Base-by-base conservation (phyloP, 768 basidiomycete species). In the Naganishia friedmannii region DNA sequence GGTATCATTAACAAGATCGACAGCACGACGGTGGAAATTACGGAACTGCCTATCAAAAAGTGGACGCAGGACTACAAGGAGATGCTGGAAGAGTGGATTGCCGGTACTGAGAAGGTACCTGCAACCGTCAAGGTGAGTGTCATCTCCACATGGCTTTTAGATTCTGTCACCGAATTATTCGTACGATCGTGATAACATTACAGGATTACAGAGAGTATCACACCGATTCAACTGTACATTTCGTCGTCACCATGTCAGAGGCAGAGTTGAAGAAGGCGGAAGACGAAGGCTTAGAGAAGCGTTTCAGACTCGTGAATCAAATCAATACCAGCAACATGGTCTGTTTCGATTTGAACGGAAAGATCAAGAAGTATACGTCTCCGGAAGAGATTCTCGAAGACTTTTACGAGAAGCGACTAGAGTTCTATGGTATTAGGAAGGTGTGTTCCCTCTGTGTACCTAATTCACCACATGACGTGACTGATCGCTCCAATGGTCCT, bases 171-270 rank as follows among this genome's bases (percentile, higher is more conserved):
- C n/a, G n/a, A n/a, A n/a, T n/a, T n/a, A n/a, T 34, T 26, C 31
- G 17, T 39, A 26, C 28, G 19, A 32, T 71, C 68, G 15, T 66
- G 55, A 45, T 29, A 17, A 48, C 69, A 42, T 31, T 65, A 51
- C 75, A 98, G 95, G 94, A 98, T 78, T 99, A 93, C 83, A 92
- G 92, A 82, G 96, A 98, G 78, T 89, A 98, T 77, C 93, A 96
- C 76, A 93, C 93, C 77, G 95, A 93, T 71, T 85, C 88, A 73
- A 90, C 92, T 67, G 88, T 99, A 15, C 91, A 94, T 80, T 97
- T 97, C 77, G 83, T 90, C 34, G 79, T 99, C 32, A 88, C 86
- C 29, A 90, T 98, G 89, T 83, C 83, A 2, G 86, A 88, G 55
- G 89, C 89, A 73, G 89, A 89, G 70, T 86, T 96, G 73, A 86